These are phyloP conservation scores for Suillus brevipes DNA, from an alignment of 768 basidiomycete genomes.

Conservation along the genomic window DNA sequence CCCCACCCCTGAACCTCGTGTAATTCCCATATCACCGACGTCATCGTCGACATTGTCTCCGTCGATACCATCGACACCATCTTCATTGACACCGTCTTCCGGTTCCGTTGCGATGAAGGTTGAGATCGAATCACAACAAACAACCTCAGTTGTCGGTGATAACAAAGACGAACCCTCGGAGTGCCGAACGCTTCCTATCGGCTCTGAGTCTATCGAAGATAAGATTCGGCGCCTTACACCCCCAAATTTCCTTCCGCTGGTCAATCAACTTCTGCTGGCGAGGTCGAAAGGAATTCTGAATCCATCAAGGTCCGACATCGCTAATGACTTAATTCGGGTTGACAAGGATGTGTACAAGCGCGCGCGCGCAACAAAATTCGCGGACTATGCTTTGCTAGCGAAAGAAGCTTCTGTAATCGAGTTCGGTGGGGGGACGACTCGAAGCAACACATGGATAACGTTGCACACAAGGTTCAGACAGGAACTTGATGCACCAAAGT, in stretches of 20 bases:
- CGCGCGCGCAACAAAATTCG: conserved; percentile 27
- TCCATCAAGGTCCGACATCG: conserved; percentile 42
- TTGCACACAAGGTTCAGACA: conserved; percentile 26
- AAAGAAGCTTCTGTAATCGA: conserved; percentile 28
- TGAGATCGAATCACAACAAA: conserved; percentile 6
- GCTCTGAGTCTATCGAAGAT: conserved; percentile 11
- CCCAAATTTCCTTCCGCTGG: conserved; percentile 32
- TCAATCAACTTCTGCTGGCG: conserved; percentile 23
- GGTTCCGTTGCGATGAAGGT: neutral
- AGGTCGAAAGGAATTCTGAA: conserved; percentile 30
- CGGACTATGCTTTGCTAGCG: conserved; percentile 27
- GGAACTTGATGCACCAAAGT: neutral
- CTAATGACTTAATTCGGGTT: conserved; percentile 29
- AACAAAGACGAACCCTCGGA: conserved; percentile 10
- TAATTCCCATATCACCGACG: neutral
- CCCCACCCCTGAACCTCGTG: neutral
- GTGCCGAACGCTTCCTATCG: conserved; percentile 3
- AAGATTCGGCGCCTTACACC: conserved; percentile 17
- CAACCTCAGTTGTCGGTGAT: neutral
- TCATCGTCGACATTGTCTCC: neutral
- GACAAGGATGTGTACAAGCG: conserved; percentile 30
- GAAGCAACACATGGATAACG: conserved; percentile 26
- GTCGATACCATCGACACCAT: neutral
- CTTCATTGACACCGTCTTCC: neutral
- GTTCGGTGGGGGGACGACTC: conserved; percentile 21